Base-by-base conservation (phyloP, 1,139 yeast species). In the Suhomyces chickasaworum region DNA sequence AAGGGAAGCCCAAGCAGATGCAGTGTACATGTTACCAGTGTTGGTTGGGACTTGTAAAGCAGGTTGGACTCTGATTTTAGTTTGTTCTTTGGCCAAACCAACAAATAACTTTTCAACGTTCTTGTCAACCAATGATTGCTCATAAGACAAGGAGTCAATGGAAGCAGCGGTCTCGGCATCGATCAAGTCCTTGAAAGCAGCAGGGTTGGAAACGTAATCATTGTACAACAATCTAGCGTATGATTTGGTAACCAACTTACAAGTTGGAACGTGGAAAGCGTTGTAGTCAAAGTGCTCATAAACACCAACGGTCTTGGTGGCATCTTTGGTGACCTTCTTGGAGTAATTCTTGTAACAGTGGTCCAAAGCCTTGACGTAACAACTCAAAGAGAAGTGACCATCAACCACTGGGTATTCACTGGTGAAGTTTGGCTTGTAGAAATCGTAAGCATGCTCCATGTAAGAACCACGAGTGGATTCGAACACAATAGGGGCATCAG, bases 11-110 rank as follows among this genome's bases (percentile, higher is more conserved):
- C 89, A 95, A 45, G 90, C 83, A 37, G 97, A 89, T 53, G 95
- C 99, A 41, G 98, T 89, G 80, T 95, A 95, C 91, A 91, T 88
- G 80, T 95, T 95, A 73, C 99, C 99, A 53, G 96, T 90, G 73
- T 93, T 91, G 57, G 98, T 93, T 62, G 99, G 95, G 40, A 91
- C 91, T 57, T 74, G 77, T 67, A 93, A 77, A 27, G 96, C 83
- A 29, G 97, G 95, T 44, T 77, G 77, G 48, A 95, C 90, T 67
- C 91, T 82, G 63, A 77, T 78, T 55, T 81, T 80, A 53, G 84
- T 77, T 55, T 77, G 72, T 52, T 80, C 84, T 77, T 93, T 91
- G 52, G 96, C 83, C 55, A 88, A 75, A 21, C 81, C 82, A 58
- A 93, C 81, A 68, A 93, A 91, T 23, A 84, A 75, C 77, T 93